Conservation (phyloP, 352 stramenopile species). For the Pythium phragmiticola region DNA sequence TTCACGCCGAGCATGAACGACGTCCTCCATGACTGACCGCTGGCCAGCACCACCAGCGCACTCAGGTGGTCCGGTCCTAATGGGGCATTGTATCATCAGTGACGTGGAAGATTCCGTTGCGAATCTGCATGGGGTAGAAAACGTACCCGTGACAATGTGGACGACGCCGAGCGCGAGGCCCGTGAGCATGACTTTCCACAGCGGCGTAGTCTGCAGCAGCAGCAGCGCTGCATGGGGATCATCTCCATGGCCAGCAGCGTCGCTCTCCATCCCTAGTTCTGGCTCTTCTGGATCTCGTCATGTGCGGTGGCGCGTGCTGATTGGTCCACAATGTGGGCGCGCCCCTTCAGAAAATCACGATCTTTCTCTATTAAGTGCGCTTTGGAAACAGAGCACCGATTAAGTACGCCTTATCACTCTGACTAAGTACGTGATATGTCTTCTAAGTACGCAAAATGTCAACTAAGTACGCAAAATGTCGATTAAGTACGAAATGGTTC, state of each 20-base stretch:
- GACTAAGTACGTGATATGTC: no score
- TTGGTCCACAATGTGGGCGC: no score
- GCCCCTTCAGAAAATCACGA: no score
- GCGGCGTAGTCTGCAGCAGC: slow-evolving; percentile 29
- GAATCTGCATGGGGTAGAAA: neutral
- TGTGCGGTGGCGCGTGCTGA: no score
- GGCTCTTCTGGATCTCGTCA: no score
- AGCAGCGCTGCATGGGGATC: neutral
- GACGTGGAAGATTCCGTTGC: neutral
- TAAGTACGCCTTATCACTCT: no score
- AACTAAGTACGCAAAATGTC: no score
- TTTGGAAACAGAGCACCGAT: no score
- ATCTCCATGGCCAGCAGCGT: neutral
- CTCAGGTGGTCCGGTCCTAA: slow-evolving; percentile 86
- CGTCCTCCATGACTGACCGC: slow-evolving; percentile 47
- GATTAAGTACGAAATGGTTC: no score
- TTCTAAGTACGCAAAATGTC: no score
- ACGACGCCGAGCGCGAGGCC: slow-evolving; percentile 47
- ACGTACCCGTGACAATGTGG: slow-evolving; percentile 53
- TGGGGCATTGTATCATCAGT: neutral
- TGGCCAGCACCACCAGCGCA: slow-evolving; percentile 83
- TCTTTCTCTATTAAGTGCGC: neutral
- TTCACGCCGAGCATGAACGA: slow-evolving; percentile 80
- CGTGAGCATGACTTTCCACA: slow-evolving; percentile 35
- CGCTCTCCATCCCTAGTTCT: neutral